These are phyloP conservation scores for Cadophora sp. DNA, from an alignment of 2,329 filamentous ascomycete species.

Conservation along the genomic window DNA sequence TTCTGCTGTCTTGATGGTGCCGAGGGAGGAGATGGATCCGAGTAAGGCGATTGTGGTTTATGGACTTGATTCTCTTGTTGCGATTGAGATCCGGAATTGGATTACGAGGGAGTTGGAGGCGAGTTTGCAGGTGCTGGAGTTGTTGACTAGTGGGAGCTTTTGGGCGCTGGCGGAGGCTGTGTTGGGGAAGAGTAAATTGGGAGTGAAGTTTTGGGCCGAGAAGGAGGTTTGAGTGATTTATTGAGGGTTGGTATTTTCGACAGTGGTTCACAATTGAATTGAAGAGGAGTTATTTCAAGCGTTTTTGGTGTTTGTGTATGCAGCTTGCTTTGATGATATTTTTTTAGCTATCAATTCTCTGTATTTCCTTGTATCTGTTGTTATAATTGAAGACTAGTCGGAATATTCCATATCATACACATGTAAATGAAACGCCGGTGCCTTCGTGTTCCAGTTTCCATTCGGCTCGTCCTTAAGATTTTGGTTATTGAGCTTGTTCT, in stretches of 20 bases:
- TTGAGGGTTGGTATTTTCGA: not conserved
- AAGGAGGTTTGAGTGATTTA: conserved; percentile 3
- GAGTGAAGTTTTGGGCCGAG: conserved; percentile 20
- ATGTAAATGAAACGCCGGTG: no score
- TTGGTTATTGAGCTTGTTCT: no score
- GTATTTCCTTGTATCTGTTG: not conserved
- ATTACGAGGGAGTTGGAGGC: conserved; percentile 37
- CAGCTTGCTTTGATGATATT: not conserved
- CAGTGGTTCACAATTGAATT: not conserved
- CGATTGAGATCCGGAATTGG: conserved; percentile 50
- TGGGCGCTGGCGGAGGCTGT: conserved; percentile 39
- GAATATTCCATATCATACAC: no score
- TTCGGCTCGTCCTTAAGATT: no score
- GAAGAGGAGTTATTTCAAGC: not conserved
- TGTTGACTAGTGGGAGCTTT: conserved; percentile 39
- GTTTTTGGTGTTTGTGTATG: not conserved
- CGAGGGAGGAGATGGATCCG: conserved; percentile 54
- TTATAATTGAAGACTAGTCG: no score
- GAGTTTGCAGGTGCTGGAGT: conserved; percentile 40
- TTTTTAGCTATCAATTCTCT: not conserved
- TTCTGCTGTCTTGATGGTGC: conserved; percentile 55
- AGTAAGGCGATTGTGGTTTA: conserved; percentile 42
- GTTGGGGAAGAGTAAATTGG: conserved; percentile 39
- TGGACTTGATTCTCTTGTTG: conserved; percentile 44
- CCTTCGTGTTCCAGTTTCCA: no score